A percentile compares a stretch with the other conserved stretches of the same genome.
phyloP scores from a whole-genome alignment of 148 eudicot genomes.

The Drosera capensis region DNA sequence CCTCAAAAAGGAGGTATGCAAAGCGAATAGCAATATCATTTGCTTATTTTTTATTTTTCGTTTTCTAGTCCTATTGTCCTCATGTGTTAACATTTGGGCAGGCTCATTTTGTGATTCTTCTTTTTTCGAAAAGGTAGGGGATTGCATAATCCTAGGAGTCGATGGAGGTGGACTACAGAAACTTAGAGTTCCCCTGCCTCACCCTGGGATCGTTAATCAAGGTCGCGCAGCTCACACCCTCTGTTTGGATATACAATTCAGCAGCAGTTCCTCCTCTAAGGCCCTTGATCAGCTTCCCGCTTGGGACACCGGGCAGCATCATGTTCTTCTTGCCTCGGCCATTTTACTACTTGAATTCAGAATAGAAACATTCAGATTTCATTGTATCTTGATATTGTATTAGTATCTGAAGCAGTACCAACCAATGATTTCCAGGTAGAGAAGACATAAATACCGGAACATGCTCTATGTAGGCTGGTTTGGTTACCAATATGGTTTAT shows the following conservation, averaged over 20 bases:
- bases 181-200: slow-evolving; percentile 4
- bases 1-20: slow-evolving; percentile 2
- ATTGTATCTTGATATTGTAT: too few species aligned
- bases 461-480: too few species aligned
- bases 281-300: slow-evolving; percentile 14
- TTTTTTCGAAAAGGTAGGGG: slow-evolving; percentile 1
- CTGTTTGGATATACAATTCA: slow-evolving; percentile 10
- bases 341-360: slow-evolving; percentile 10
- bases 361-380: too few species aligned
- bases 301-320: slow-evolving; percentile 6
- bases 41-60: background rate
- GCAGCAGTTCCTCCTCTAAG: slow-evolving; percentile 9
- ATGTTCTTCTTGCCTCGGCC: slow-evolving; percentile 16
- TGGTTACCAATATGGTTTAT: too few species aligned
- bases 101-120: background rate
- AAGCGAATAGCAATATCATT: background rate
- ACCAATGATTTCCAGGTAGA: too few species aligned
- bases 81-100: background rate
- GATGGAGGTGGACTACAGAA: slow-evolving; percentile 1
- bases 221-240: slow-evolving; percentile 8
- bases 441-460: too few species aligned
- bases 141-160: slow-evolving; percentile 6
- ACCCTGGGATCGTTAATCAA: slow-evolving; percentile 8
- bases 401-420: too few species aligned
- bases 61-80: background rate